Evolutionary conservation across 768 basidiomycete genomes (phyloP).

Genomic region (Tulasnella sp.): DNA sequence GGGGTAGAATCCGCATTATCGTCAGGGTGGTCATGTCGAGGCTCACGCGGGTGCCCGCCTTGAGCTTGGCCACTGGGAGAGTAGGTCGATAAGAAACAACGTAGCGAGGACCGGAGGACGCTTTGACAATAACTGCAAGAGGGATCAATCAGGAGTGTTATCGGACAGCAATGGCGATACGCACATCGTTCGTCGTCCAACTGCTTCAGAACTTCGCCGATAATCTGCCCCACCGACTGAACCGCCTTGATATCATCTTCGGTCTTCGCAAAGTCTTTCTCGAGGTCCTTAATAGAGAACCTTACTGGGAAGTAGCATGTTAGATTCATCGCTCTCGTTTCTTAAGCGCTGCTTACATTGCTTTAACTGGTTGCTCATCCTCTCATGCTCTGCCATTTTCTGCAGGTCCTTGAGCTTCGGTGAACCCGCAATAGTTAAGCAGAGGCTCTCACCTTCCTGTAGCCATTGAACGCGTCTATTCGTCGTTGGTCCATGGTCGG

Average conservation of each 20-base stretch:
- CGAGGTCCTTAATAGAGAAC: slow-evolving; percentile 77
- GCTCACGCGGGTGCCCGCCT: slow-evolving; percentile 87
- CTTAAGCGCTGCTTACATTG: slow-evolving; percentile 45
- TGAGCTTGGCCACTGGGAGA: slow-evolving; percentile 82
- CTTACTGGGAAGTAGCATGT: slow-evolving; percentile 44
- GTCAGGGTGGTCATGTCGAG: slow-evolving; percentile 99
- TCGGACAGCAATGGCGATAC: slow-evolving; percentile 29
- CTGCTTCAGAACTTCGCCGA: slow-evolving; percentile 98
- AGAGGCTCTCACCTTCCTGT: slow-evolving; percentile 47
- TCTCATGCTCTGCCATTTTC: slow-evolving; percentile 93
- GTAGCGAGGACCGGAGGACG: slow-evolving; percentile 94
- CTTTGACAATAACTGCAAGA: slow-evolving; percentile 82
- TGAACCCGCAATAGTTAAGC: background rate
- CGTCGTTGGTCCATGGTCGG: slow-evolving; percentile 61
- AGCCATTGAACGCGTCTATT: slow-evolving; percentile 59
- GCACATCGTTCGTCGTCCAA: slow-evolving; percentile 92
- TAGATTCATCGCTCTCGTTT: background rate
- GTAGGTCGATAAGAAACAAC: slow-evolving; percentile 95
- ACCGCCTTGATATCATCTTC: slow-evolving; percentile 99
- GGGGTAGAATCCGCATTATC: slow-evolving; percentile 94
- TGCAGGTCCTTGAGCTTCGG: slow-evolving; percentile 27
- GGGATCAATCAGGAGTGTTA: background rate
- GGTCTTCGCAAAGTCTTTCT: slow-evolving; percentile 84
- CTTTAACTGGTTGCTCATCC: slow-evolving; percentile 77
- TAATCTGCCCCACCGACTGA: slow-evolving; percentile 97